phyloP scores from a whole-genome alignment of 2,329 filamentous ascomycete species.

The Metarhizium album region DNA sequence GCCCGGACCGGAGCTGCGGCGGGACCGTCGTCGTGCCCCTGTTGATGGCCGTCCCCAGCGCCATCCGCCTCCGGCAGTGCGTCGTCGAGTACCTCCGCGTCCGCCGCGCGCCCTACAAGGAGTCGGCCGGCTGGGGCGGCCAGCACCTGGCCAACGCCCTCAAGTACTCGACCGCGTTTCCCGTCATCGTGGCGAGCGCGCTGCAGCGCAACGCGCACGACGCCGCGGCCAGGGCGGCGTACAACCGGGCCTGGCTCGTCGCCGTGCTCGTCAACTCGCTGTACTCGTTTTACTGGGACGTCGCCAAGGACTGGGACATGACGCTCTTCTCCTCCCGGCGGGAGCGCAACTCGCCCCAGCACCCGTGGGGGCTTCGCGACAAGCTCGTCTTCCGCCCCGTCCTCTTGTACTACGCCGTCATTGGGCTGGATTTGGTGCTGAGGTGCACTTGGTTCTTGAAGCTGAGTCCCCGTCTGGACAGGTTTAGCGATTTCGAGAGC shows the following conservation, averaged over 20 bases:
- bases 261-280: conserved; percentile 73
- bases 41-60: conserved; percentile 69
- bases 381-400: conserved; percentile 62
- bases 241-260: conserved; percentile 54
- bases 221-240: conserved; percentile 26
- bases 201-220: conserved; percentile 52
- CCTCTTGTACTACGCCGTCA: conserved; percentile 71
- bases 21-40: conserved; percentile 71
- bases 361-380: conserved; percentile 68
- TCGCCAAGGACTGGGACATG: conserved; percentile 93
- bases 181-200: conserved; percentile 73
- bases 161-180: conserved; percentile 92
- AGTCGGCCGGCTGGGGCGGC: conserved; percentile 59
- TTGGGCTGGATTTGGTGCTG: conserved; percentile 67
- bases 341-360: conserved; percentile 49
- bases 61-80: conserved; percentile 86
- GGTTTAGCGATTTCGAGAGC: conserved; percentile 76
- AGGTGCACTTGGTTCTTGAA: conserved; percentile 89
- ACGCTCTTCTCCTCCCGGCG: conserved; percentile 57
- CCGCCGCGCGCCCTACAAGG: conserved; percentile 42
- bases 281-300: conserved; percentile 99
- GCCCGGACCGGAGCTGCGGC: conserved; percentile 73
- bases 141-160: conserved; percentile 87
- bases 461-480: conserved; percentile 70
- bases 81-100: conserved; percentile 78